Percentiles rank a stretch among this genome's conserved stretches.
Evolutionary conservation across 2,329 filamentous ascomycete genomes (phyloP).

Genomic region (Orbilia blumenaviensis): DNA sequence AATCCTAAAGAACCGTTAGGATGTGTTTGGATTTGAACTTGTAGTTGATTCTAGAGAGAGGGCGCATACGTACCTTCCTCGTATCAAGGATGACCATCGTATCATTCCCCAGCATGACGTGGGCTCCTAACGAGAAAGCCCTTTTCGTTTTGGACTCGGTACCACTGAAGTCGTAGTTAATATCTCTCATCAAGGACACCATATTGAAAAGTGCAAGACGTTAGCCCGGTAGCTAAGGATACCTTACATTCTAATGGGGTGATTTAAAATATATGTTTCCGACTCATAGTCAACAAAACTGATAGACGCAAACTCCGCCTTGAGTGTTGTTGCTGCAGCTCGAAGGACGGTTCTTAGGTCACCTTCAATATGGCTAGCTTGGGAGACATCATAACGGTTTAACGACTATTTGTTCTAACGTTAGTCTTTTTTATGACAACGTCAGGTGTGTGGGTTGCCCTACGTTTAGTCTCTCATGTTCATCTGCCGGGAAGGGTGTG

Average conservation of each 20-base stretch:
- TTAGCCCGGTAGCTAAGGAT: background rate
- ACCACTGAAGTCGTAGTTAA: slow-evolving; percentile 49
- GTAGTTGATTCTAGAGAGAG: background rate
- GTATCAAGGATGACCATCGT: slow-evolving; percentile 60
- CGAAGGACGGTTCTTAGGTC: slow-evolving; percentile 45
- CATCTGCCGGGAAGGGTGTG: slow-evolving; percentile 37
- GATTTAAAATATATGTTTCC: slow-evolving; percentile 58
- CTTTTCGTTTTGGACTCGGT: slow-evolving; percentile 56
- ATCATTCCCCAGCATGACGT: slow-evolving; percentile 60
- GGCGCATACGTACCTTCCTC: slow-evolving; percentile 57
- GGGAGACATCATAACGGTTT: slow-evolving; percentile 19
- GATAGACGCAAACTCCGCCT: slow-evolving; percentile 57
- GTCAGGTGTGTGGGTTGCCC: background rate
- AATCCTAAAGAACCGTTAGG: slow-evolving; percentile 57
- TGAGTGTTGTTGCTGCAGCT: slow-evolving; percentile 25
- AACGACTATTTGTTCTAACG: slow-evolving; percentile 24
- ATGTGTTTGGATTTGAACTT: background rate
- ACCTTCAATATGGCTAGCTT: slow-evolving; percentile 31
- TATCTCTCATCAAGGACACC: too few relatives aligned
- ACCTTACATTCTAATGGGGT: slow-evolving; percentile 48
- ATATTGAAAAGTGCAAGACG: too few relatives aligned
- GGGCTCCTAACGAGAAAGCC: slow-evolving; percentile 60
- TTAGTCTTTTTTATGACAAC: background rate
- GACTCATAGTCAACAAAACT: slow-evolving; percentile 59
- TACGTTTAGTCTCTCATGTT: slow-evolving; percentile 27